A percentile compares a stretch with the other conserved stretches of the same genome.
Conservation (phyloP, 345 rosid species). For the Dovyalis caffra region DNA sequence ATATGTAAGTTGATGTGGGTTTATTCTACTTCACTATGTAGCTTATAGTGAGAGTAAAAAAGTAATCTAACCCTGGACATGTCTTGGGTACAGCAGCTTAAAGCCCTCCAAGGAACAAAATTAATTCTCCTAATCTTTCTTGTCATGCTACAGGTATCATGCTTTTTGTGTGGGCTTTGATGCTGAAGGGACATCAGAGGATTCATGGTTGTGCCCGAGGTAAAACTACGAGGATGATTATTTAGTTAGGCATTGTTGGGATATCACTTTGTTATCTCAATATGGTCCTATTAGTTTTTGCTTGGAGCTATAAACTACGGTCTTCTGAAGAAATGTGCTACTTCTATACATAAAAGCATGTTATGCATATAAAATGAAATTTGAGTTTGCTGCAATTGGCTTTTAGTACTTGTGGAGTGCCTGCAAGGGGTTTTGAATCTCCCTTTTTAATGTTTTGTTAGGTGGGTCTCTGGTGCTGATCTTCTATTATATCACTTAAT, state of each 20-base stretch:
- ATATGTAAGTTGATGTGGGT: background rate
- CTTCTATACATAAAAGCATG: background rate
- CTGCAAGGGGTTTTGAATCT: background rate
- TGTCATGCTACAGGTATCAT: constrained; percentile 71
- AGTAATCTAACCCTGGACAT: background rate
- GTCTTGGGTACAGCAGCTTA: background rate
- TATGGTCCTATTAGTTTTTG: background rate
- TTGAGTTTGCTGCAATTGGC: constrained; percentile 1
- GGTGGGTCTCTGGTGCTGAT: background rate
- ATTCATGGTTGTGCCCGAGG: constrained; percentile 97
- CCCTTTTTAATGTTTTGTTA: background rate
- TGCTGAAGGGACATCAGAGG: constrained; percentile 74
- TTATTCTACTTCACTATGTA: background rate
- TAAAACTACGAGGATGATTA: constrained; percentile 34
- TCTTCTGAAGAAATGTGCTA: background rate
- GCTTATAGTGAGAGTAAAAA: background rate
- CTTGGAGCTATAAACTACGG: background rate
- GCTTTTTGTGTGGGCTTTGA: constrained; percentile 96
- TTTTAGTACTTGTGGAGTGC: background rate
- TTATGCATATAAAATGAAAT: constrained; percentile 1
- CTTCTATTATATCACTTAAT: too few relatives aligned
- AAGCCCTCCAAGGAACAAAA: background rate
- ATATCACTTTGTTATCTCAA: constrained; percentile 22
- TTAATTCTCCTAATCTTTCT: background rate
- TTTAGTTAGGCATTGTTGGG: constrained; percentile 17